Conservation (phyloP, 495 filamentous ascomycete species). For the Terfezia claveryi region DNA sequence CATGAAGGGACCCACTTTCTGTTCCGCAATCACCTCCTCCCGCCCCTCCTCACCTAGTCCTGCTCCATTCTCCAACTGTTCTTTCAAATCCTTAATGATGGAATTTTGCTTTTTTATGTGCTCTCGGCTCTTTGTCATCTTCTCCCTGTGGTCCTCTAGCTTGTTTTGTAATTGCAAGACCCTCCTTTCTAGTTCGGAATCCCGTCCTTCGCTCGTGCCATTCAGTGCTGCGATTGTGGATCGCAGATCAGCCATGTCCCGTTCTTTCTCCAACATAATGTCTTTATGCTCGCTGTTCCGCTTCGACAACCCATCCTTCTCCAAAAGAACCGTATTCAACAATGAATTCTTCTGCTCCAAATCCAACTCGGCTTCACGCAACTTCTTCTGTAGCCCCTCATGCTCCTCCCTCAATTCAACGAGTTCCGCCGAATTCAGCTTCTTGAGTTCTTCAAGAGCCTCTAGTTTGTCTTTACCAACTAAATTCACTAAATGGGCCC, state of each 20-base stretch:
- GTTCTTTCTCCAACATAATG: constrained; percentile 18
- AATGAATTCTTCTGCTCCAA: constrained; percentile 23
- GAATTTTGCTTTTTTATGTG: constrained; percentile 39
- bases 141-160: constrained; percentile 19
- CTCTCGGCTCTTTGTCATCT: constrained; percentile 21
- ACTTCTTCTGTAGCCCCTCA: constrained; percentile 16
- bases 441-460: constrained; percentile 27
- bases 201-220: constrained; percentile 17
- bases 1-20: constrained; percentile 8
- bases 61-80: constrained; percentile 31
- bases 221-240: constrained; percentile 18
- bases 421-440: constrained; percentile 25
- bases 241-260: constrained; percentile 17
- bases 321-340: constrained; percentile 22
- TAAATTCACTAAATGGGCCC: constrained; percentile 21
- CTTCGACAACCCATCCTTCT: constrained; percentile 18
- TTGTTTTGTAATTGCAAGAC: constrained; percentile 17
- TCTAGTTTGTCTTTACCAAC: constrained; percentile 30
- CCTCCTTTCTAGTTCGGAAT: constrained; percentile 18
- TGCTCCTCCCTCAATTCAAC: constrained; percentile 27
- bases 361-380: constrained; percentile 20
- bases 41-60: constrained; percentile 23
- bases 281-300: constrained; percentile 19
- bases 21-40: constrained; percentile 28
- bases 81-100: constrained; percentile 36